Evolutionary conservation across 2,329 filamentous ascomycete species (phyloP).

Genomic region (Claviceps capensis): DNA sequence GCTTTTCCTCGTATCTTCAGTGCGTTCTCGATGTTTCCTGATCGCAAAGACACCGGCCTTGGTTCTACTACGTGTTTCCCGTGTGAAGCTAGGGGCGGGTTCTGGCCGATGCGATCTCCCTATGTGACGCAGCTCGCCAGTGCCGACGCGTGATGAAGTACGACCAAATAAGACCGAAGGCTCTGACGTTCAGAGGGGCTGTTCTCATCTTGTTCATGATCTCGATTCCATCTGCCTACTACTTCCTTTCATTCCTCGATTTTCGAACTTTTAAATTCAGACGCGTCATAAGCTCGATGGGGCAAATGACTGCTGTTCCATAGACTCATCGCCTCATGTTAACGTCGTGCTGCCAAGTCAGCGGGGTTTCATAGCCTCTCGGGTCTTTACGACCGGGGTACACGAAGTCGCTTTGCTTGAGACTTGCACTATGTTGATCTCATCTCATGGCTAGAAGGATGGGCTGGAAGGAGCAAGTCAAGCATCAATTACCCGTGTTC

Average conservation of each 20-base stretch:
- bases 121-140: constrained; percentile 15
- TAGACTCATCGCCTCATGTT: background rate
- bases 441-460: constrained; percentile 13
- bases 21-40: background rate
- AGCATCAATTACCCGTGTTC: constrained; percentile 20
- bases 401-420: background rate
- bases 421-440: background rate
- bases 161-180: constrained; percentile 24
- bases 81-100: constrained; percentile 8
- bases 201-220: background rate
- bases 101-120: constrained; percentile 18
- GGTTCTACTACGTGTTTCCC: background rate
- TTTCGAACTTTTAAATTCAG: background rate
- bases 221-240: background rate
- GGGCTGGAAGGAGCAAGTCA: constrained; percentile 24
- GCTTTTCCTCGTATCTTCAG: background rate
- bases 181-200: constrained; percentile 11
- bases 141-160: constrained; percentile 19
- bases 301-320: constrained; percentile 1
- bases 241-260: background rate
- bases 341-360: background rate
- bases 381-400: background rate
- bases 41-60: background rate
- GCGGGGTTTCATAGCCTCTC: background rate
- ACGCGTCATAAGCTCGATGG: background rate